Evolutionary conservation across 2,329 filamentous ascomycete genomes (phyloP), one percentile per base, ranked within the genome.

Genomic region (Colletotrichum scovillei): DNA sequence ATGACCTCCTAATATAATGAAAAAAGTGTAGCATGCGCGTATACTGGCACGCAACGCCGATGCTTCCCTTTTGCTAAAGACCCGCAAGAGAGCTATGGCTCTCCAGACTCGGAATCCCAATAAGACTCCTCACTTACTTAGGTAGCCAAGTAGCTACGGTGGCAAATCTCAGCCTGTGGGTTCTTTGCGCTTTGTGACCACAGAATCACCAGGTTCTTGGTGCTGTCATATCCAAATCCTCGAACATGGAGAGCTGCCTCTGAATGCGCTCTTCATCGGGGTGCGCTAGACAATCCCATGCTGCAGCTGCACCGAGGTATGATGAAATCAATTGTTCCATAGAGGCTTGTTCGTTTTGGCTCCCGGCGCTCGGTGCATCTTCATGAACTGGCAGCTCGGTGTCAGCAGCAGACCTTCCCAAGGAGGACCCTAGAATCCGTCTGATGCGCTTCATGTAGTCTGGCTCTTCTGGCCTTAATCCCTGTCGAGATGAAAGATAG

Each of bases 261-360:
- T 62, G 55, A 32, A 71, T 60, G 2, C 30, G 16, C 22, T 71
- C 68, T 24, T 59, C 63, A 22, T 71, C 68, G 8, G 68, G 55
- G 30, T 60, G 55, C 2, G 30, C 9, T 56, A 71, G 56, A 42
- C 42, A 42, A 19, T 71, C 68, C 68, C 63, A 71, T 12, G 68
- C 32, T 5, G 68, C 14, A 24, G 28, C 42, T 11, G 55, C 24
- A 28, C 32, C 57, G 12, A 71, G 19, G 26, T 71, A 71, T 26
- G 55, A 42, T n/a, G 63, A 66, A 7, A 71, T 62, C 14, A 71
- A 12, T 12, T 67, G 62, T 35, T 71, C 63, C 42, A 71, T 67
- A 0, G 62, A 24, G 5, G 55, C 26, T n/a, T 67, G 63, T 7
- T 12, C 55, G 11, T 42, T 22, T 16, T 46, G 5, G 4, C 6